A percentile compares a stretch with the other conserved stretches of the same genome.
Evolutionary conservation across 2,329 filamentous ascomycete species (phyloP).

Genomic region (Pseudovirgaria hyperparasitica): DNA sequence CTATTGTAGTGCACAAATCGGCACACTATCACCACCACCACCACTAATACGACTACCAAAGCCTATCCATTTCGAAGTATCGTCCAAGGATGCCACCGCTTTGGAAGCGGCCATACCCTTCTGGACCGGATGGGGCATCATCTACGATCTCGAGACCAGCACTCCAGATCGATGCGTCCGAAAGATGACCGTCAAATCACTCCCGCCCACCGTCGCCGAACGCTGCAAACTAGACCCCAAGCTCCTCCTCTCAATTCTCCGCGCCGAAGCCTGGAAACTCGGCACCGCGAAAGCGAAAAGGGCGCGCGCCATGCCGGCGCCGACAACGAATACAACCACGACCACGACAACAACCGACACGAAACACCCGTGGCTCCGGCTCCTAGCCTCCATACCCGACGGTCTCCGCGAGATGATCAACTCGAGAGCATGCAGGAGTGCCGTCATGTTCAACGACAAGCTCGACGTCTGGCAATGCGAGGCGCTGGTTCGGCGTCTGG

Average conservation of each 20-base stretch:
- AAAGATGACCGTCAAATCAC: slow-evolving; percentile 37
- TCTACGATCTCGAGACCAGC: slow-evolving; percentile 39
- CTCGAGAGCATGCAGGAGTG: slow-evolving; percentile 63
- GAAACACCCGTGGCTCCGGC: slow-evolving; percentile 40
- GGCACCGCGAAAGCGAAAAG: slow-evolving; percentile 14
- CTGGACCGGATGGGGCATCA: slow-evolving; percentile 66
- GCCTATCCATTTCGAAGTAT: slow-evolving; percentile 53
- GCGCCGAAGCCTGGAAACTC: slow-evolving; percentile 59
- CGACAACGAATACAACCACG: slow-evolving; percentile 4
- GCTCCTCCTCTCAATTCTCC: slow-evolving; percentile 60
- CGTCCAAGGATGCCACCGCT: slow-evolving; percentile 46
- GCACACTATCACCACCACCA: slow-evolving; percentile 8
- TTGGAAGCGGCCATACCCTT: slow-evolving; percentile 36
- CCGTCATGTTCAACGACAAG: slow-evolving; percentile 76
- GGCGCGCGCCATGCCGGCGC: slow-evolving; percentile 6
- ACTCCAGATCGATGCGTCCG: slow-evolving; percentile 1
- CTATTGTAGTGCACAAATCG: slow-evolving; percentile 10
- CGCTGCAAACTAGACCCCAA: slow-evolving; percentile 61
- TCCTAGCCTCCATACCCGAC: slow-evolving; percentile 57
- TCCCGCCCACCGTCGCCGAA: slow-evolving; percentile 64
- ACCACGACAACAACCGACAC: background rate
- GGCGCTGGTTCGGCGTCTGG: slow-evolving; percentile 44
- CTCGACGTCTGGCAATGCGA: slow-evolving; percentile 47
- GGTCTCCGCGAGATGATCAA: slow-evolving; percentile 66
- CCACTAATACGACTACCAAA: slow-evolving; percentile 26